Evolutionary conservation across 345 rosid genomes (phyloP).

Genomic region (Melaleuca quinquenervia): DNA sequence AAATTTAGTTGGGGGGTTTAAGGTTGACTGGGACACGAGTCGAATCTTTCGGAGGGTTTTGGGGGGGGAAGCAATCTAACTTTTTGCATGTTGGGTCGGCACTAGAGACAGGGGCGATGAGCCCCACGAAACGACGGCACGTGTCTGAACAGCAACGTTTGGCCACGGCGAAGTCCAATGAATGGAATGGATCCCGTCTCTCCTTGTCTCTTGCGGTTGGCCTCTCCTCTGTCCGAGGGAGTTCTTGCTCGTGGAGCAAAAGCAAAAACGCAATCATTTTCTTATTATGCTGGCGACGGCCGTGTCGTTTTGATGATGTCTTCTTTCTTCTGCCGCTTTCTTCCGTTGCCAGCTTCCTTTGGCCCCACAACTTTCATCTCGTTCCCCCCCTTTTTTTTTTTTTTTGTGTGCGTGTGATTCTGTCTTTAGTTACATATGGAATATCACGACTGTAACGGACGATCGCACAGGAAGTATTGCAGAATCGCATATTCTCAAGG

Average conservation of each 20-base stretch:
- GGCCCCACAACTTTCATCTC: background rate
- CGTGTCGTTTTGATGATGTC: background rate
- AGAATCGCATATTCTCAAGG: rapidly evolving
- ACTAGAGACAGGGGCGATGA: background rate
- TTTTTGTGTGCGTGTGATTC: background rate
- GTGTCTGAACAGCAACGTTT: background rate
- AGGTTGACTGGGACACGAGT: no score
- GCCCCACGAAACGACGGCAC: background rate
- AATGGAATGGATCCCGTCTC: no score
- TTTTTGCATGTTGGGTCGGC: background rate
- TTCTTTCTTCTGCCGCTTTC: background rate
- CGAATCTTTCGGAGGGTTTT: no score
- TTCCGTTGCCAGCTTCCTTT: background rate
- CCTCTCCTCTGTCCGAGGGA: background rate
- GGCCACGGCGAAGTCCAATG: background rate
- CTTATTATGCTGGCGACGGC: background rate
- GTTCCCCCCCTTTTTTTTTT: background rate
- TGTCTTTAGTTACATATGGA: background rate
- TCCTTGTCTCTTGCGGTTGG: background rate
- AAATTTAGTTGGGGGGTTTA: background rate
- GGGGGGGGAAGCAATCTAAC: background rate
- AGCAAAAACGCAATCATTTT: background rate
- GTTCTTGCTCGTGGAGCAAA: background rate
- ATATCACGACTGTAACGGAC: rapidly evolving
- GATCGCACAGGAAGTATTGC: no score